phyloP scores from a whole-genome alignment of 805 yeast genomes.

The Candida awuae region DNA sequence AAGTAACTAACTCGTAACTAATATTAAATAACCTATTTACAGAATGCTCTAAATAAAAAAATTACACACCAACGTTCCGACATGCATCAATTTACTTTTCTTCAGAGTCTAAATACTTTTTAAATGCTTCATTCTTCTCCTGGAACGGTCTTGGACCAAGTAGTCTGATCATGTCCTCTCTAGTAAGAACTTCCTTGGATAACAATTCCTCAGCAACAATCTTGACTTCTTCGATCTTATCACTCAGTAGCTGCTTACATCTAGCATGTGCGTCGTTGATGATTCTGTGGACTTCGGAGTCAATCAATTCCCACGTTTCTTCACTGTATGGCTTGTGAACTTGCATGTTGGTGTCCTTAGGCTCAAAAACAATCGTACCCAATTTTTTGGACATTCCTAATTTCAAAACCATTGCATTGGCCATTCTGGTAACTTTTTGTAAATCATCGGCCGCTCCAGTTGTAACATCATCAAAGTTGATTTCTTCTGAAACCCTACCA shows the following conservation, averaged over 20 bases:
- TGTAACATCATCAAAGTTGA: conserved; percentile 85
- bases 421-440: conserved; percentile 91
- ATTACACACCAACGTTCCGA: background rate
- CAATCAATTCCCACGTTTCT: conserved; percentile 73
- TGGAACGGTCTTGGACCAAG: conserved; percentile 90
- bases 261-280: conserved; percentile 66
- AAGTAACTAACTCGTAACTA: no score
- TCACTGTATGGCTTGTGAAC: conserved; percentile 77
- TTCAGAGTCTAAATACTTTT: conserved; percentile 44
- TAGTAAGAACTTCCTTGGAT: conserved; percentile 79
- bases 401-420: conserved; percentile 84
- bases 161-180: conserved; percentile 87
- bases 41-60: background rate
- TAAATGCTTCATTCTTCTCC: conserved; percentile 85
- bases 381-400: conserved; percentile 86
- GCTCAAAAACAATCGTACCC: conserved; percentile 78
- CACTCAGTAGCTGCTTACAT: conserved; percentile 61
- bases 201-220: conserved; percentile 82
- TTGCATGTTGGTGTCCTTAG: conserved; percentile 46
- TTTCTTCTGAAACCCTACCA: conserved; percentile 93
- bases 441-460: conserved; percentile 96
- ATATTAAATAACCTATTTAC: background rate
- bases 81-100: background rate
- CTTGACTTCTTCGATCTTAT: conserved; percentile 69
- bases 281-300: conserved; percentile 71